Evolutionary conservation across 139 green algal species (phyloP).

Genomic region (Chlorella vulgaris): DNA sequence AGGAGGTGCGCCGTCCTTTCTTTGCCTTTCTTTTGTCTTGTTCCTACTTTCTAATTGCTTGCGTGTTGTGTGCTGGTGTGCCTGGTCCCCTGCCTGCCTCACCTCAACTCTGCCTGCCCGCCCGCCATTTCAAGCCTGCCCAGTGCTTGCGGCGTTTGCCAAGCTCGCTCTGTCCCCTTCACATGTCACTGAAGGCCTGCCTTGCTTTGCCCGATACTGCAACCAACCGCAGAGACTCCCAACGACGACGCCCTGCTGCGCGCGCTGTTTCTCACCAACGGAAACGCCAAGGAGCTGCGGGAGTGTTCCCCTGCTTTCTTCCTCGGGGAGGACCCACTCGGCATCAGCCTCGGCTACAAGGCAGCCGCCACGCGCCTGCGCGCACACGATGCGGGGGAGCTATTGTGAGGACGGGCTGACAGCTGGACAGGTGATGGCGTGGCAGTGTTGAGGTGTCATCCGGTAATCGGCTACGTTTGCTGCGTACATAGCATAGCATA

Average conservation of each 20-base stretch:
- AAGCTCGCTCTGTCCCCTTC: not conserved
- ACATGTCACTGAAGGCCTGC: not conserved
- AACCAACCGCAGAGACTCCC: not conserved
- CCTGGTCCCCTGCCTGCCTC: too few relatives aligned
- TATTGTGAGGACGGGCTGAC: not conserved
- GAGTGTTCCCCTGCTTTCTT: not conserved
- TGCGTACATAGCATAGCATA: too few relatives aligned
- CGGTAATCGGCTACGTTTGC: too few relatives aligned
- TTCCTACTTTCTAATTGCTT: too few relatives aligned
- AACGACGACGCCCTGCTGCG: conserved; percentile 1
- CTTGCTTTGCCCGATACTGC: not conserved
- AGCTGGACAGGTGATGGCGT: not conserved
- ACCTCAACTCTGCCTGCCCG: too few relatives aligned
- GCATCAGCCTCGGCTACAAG: conserved; percentile 18
- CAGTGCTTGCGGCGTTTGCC: too few relatives aligned
- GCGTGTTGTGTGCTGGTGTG: too few relatives aligned
- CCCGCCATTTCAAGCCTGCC: too few relatives aligned
- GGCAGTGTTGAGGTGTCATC: too few relatives aligned
- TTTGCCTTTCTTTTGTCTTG: not conserved
- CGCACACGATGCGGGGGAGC: not conserved
- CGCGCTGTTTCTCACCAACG: conserved; percentile 30
- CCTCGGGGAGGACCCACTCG: not conserved
- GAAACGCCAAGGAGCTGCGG: conserved; percentile 45
- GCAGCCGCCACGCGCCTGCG: not conserved
- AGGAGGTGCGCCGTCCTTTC: not conserved